Evolutionary conservation across 257 asterid genomes (phyloP).

Genomic region (Lavandula angustifolia): DNA sequence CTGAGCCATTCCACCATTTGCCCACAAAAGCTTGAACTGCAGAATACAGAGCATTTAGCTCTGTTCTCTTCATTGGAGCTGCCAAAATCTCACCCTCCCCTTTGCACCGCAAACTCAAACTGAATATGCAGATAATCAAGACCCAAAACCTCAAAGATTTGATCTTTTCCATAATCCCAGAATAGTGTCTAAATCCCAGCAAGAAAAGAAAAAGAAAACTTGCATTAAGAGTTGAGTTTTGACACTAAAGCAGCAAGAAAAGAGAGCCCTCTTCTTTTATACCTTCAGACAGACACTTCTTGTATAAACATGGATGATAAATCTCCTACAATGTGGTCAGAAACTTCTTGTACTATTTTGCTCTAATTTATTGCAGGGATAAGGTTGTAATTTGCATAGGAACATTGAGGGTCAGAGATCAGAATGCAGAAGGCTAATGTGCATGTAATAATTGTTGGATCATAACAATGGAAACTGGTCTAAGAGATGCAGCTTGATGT

Average conservation of each 20-base stretch:
- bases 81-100: constrained; percentile 52
- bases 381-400: constrained; percentile 50
- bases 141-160: constrained; percentile 34
- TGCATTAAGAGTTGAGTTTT: too few species aligned
- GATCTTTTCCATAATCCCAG: constrained; percentile 47
- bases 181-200: constrained; percentile 10
- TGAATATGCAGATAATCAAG: constrained; percentile 33
- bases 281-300: not conserved
- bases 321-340: constrained; percentile 20
- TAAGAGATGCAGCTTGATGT: constrained; percentile 24
- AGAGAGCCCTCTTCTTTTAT: not conserved
- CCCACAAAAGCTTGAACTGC: constrained; percentile 89
- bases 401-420: constrained; percentile 29
- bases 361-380: constrained; percentile 44
- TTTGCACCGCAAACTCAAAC: constrained; percentile 42
- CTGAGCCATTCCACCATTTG: constrained; percentile 97
- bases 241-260: not conserved
- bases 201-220: not conserved
- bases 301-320: constrained; percentile 13
- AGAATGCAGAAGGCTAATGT: constrained; percentile 36
- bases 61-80: constrained; percentile 74
- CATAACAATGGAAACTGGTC: constrained; percentile 36
- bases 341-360: not conserved
- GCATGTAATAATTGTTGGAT: constrained; percentile 38
- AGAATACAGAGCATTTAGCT: constrained; percentile 68